A percentile compares a stretch with the other conserved stretches of the same genome.
These are phyloP conservation scores for Gnomoniopsis sp. DNA, from an alignment of 2,329 filamentous ascomycete species.

Conservation along the genomic window DNA sequence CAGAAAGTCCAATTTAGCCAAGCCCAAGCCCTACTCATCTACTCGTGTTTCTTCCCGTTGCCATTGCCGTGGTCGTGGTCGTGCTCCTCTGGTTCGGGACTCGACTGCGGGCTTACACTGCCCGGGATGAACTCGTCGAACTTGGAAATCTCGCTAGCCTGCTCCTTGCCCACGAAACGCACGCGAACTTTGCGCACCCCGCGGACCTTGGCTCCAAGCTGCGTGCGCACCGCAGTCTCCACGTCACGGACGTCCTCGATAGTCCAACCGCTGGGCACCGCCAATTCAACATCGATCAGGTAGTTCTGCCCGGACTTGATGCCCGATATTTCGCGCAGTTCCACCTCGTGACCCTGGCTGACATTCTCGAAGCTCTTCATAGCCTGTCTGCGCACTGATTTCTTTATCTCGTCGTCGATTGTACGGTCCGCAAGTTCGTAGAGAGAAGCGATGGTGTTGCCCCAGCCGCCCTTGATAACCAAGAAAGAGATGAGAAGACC, in stretches of 20 bases:
- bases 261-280: constrained; percentile 73
- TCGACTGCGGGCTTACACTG: constrained; percentile 54
- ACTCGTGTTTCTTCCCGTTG: constrained; percentile 26
- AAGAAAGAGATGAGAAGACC: constrained; percentile 89
- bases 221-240: constrained; percentile 70
- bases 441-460: constrained; percentile 78
- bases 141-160: constrained; percentile 47
- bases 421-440: constrained; percentile 88
- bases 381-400: constrained; percentile 65
- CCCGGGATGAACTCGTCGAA: constrained; percentile 78
- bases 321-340: constrained; percentile 77
- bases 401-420: constrained; percentile 80
- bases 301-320: constrained; percentile 97
- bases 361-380: constrained; percentile 55
- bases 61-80: constrained; percentile 39
- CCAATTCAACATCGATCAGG: constrained; percentile 83
- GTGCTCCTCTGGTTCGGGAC: constrained; percentile 58
- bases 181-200: constrained; percentile 82
- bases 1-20: neutral
- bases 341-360: constrained; percentile 54
- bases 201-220: constrained; percentile 72
- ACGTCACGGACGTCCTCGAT: constrained; percentile 66
- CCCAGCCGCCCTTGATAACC: constrained; percentile 85
- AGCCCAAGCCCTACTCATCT: neutral
- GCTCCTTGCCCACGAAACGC: constrained; percentile 73